phyloP scores from a whole-genome alignment of 2,329 filamentous ascomycete genomes.

The Elsinoe necatrix region DNA sequence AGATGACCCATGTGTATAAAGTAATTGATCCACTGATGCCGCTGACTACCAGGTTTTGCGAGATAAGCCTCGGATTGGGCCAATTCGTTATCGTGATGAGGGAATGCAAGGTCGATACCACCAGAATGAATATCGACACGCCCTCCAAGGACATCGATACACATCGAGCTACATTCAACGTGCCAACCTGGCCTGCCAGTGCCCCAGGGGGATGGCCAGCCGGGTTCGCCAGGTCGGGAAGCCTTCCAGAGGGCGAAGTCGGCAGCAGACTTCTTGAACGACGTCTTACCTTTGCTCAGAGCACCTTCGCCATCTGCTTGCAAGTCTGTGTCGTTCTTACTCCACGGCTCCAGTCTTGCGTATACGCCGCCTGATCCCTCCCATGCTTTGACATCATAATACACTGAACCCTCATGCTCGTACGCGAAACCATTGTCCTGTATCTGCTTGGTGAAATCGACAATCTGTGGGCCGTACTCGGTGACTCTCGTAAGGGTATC shows the following conservation, averaged over 20 bases:
- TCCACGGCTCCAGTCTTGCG: conserved; percentile 76
- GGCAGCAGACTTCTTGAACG: conserved; percentile 63
- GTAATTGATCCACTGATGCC: conserved; percentile 78
- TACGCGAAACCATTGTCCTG: conserved; percentile 84
- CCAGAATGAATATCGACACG: conserved; percentile 90
- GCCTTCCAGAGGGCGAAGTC: conserved; percentile 95
- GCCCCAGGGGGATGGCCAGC: conserved; percentile 83
- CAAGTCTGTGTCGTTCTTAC: conserved; percentile 70
- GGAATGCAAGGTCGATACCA: conserved; percentile 83
- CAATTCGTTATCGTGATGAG: conserved; percentile 87
- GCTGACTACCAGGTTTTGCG: conserved; percentile 35
- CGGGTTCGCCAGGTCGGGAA: conserved; percentile 83
- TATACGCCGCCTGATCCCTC: conserved; percentile 79
- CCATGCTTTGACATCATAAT: conserved; percentile 85
- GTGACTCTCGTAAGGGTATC: conserved; percentile 84
- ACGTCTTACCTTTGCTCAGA: conserved; percentile 47
- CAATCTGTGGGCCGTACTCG: conserved; percentile 82
- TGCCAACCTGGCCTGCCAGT: conserved; percentile 88
- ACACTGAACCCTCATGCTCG: conserved; percentile 61
- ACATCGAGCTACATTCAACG: conserved; percentile 96
- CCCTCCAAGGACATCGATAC: conserved; percentile 73
- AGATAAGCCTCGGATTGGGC: conserved; percentile 87
- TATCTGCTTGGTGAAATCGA: conserved; percentile 72
- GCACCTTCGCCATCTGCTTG: conserved; percentile 87
- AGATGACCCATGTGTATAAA: conserved; percentile 94